Percentiles rank a stretch among this genome's conserved stretches.
Conservation (phyloP, 768 basidiomycete species). For the Collybia sordida region DNA sequence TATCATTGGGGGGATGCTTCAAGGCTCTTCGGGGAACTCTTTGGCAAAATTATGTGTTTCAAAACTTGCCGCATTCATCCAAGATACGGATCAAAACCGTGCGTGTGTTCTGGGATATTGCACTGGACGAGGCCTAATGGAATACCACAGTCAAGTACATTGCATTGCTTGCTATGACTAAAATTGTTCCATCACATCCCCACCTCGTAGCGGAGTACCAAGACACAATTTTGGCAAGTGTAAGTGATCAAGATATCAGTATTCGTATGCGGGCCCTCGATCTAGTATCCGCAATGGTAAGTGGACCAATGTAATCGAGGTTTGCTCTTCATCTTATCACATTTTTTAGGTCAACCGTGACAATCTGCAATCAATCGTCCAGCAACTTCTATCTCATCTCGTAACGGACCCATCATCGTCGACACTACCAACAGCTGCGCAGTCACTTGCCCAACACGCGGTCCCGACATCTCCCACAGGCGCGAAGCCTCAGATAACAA, state of each 20-base stretch:
- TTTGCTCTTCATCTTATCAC: constrained; percentile 1
- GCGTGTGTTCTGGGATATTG: constrained; percentile 30
- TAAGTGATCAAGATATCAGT: constrained; percentile 92
- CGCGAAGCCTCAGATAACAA: constrained; percentile 37
- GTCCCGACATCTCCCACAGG: constrained; percentile 30
- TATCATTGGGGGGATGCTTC: constrained; percentile 95
- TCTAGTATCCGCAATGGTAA: constrained; percentile 89
- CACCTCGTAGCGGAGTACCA: constrained; percentile 90
- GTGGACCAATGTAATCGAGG: constrained; percentile 11
- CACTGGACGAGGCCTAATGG: constrained; percentile 7
- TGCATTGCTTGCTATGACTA: constrained; percentile 89
- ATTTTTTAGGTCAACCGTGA: constrained; percentile 69
- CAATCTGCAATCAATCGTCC: constrained; percentile 88
- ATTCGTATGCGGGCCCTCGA: constrained; percentile 96
- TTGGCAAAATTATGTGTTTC: constrained; percentile 89
- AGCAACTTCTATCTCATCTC: constrained; percentile 87
- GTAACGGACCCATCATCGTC: constrained; percentile 55
- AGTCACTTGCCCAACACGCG: constrained; percentile 48
- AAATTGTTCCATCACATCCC: constrained; percentile 92
- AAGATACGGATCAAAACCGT: constrained; percentile 96
- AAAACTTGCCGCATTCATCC: constrained; percentile 88
- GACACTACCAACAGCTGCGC: constrained; percentile 58
- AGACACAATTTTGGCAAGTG: constrained; percentile 83
- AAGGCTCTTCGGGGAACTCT: constrained; percentile 70
- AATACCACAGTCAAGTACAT: constrained; percentile 88